Evolutionary conservation across 1,284 basidiomycete genomes (phyloP), one percentile per base, ranked within the genome.

Genomic region (Marasmius oreades): DNA sequence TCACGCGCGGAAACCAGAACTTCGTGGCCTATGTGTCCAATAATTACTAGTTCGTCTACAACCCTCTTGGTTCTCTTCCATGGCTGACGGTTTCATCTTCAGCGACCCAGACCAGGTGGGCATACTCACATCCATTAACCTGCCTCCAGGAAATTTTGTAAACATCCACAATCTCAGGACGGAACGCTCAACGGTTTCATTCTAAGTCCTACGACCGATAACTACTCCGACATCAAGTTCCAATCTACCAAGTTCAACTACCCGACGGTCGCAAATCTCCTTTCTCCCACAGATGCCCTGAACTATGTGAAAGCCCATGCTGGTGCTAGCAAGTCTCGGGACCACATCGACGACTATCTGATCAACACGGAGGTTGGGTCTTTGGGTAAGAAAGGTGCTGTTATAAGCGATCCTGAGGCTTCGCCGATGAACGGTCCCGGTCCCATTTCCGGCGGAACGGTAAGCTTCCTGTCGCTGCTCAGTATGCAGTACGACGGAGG

Each of bases 1-100:
- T 73, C 52, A 72, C 71, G 3, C 69, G 71, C 56, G 71, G 71
- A 62, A 73, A 73, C 63, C 64, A 67, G 3, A 72, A 73, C 59
- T 73, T 73, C 65, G 69, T 71, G 51, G 66, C 71, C 2, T 71
- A 62, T 51, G 70, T 70, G 16, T 66, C 67, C 24, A 64, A 68
- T 54, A 73, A 71, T 51, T 72, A 71, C 55, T 72, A 72, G 47
- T 50, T 16, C 11, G 47, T 50, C 16, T 8, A 12, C 10, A 14
- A n/a, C 10, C 26, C 20, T 26, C 18, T 31, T 31, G n/a, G 1
- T 8, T n/a, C n/a, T 16, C 0, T 4, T 18, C n/a, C 5, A 5
- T 16, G n/a, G 10, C 28, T 50, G 26, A 33, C 47, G 12, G n/a
- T 16, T 14, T 22, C 12, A 46, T 46, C 16, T 20, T 50, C 26